Conservation (phyloP, 768 basidiomycete species). For the Mycena epipterygia region DNA sequence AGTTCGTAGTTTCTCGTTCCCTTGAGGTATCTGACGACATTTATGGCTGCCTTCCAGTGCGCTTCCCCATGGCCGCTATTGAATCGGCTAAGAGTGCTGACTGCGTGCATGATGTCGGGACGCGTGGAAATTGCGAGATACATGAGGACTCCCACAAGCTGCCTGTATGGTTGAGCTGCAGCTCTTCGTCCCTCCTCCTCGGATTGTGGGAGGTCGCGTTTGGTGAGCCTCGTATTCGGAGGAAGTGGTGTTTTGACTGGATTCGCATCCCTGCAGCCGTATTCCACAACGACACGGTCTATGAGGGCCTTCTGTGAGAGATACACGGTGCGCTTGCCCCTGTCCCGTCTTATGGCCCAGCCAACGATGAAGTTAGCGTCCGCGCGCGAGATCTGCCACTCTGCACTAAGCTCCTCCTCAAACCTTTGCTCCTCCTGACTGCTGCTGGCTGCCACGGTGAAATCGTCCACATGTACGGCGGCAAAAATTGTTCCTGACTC, state of each 20-base stretch:
- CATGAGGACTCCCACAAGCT: conserved; percentile 15
- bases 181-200: conserved; percentile 8
- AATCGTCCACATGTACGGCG: conserved; percentile 53
- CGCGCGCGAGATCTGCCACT: conserved; percentile 51
- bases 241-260: conserved; percentile 2
- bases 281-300: conserved; percentile 43
- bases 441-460: conserved; percentile 38
- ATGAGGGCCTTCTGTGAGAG: conserved; percentile 46
- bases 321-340: conserved; percentile 25
- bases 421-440: conserved; percentile 32
- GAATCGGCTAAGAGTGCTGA: conserved; percentile 29
- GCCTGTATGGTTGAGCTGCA: background rate
- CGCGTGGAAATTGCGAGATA: conserved; percentile 3
- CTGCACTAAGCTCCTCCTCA: conserved; percentile 41
- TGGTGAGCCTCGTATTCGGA: conserved; percentile 34
- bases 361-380: conserved; percentile 42
- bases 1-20: conserved; percentile 43
- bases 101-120: conserved; percentile 11
- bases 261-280: conserved; percentile 38
- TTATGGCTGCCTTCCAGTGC: conserved; percentile 56
- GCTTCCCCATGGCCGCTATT: conserved; percentile 39
- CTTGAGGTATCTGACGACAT: conserved; percentile 51
- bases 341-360: conserved; percentile 44
- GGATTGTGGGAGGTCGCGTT: background rate
- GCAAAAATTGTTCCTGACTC: conserved; percentile 41